Conservation (phyloP, 768 basidiomycete genomes). For the Lactarius indigo region DNA sequence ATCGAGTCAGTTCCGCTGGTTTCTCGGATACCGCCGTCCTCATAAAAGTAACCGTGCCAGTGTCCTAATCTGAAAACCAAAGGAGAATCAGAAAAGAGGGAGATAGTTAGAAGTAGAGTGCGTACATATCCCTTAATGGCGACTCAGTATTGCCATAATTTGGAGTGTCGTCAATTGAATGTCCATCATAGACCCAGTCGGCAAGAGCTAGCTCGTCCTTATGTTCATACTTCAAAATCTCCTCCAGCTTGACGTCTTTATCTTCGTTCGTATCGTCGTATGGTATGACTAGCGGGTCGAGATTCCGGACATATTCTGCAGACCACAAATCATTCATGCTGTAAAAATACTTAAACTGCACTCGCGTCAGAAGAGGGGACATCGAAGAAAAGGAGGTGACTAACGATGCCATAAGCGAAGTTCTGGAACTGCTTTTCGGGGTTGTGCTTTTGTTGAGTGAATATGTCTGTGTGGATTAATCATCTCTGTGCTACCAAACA, state of each 20-base stretch:
- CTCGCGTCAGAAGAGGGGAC: not conserved
- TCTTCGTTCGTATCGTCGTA: conserved; percentile 12
- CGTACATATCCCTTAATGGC: conserved; percentile 17
- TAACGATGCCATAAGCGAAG: conserved; percentile 28
- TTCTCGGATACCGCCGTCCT: not conserved
- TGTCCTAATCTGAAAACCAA: conserved; percentile 9
- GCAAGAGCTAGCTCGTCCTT: conserved; percentile 5
- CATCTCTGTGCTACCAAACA: not conserved
- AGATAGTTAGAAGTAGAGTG: not conserved
- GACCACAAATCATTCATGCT: conserved; percentile 1
- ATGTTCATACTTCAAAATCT: not conserved
- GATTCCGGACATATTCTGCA: not conserved
- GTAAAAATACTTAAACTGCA: conserved; percentile 15
- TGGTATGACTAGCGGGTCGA: not conserved
- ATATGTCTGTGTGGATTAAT: conserved; percentile 15
- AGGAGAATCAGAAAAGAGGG: not conserved
- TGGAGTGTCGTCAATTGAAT: conserved; percentile 9
- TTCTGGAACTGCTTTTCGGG: conserved; percentile 24
- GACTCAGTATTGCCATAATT: not conserved
- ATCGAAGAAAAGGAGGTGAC: not conserved
- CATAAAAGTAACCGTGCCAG: conserved; percentile 22
- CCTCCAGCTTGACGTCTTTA: conserved; percentile 3
- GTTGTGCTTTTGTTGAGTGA: conserved; percentile 26
- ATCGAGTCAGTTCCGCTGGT: not conserved
- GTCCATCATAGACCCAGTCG: conserved; percentile 16